Conservation (phyloP, 2,329 filamentous ascomycete species). For the Ceratocystis lukuohia region DNA sequence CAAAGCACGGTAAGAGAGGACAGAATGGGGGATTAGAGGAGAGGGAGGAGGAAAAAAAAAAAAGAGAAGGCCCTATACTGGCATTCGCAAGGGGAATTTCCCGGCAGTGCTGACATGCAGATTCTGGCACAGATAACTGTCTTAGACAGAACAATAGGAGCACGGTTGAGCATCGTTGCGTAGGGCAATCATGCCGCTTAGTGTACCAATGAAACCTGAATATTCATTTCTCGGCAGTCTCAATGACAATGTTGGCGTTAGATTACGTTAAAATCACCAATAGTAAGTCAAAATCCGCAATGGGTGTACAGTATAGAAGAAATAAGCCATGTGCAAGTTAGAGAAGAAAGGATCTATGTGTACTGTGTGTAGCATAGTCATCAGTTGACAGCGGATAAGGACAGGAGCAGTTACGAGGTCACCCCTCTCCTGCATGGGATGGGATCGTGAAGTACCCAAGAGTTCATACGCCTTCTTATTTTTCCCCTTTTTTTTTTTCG, state of each 20-base stretch:
- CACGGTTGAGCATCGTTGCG: background rate
- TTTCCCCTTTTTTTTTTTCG: background rate
- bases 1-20: background rate
- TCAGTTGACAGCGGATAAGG: conserved; percentile 7
- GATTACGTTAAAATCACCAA: background rate
- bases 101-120: background rate
- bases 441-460: background rate
- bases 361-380: background rate
- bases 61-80: background rate
- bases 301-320: background rate
- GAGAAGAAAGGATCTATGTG: background rate
- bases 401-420: conserved; percentile 4
- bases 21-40: no score
- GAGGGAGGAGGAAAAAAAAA: no score
- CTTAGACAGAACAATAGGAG: background rate
- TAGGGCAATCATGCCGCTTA: background rate
- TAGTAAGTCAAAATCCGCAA: no score
- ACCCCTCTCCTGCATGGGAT: background rate
- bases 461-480: background rate
- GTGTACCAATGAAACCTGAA: background rate
- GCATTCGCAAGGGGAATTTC: background rate
- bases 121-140: background rate
- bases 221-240: background rate
- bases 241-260: background rate
- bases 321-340: background rate